Evolutionary conservation across 2,329 filamentous ascomycete genomes (phyloP), one percentile per base, ranked within the genome.

Genomic region (Fusarium heterosporum): DNA sequence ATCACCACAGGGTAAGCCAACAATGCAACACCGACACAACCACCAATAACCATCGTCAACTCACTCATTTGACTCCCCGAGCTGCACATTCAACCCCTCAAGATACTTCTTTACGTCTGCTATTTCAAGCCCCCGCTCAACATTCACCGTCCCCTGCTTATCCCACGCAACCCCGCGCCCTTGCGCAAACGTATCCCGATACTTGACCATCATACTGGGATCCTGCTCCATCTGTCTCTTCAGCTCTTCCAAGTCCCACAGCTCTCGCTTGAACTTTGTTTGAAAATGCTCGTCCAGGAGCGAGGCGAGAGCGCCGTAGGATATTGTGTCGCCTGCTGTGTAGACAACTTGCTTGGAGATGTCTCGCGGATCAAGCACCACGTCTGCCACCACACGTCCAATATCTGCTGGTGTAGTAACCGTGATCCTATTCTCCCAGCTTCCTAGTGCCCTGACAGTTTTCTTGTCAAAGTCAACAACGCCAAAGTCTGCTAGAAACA

Each of bases 361-460:
- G 3, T 64, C 75, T 4, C 68, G 68, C 1, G 82, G 79, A 4
- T 78, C 78, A 8, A 83, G 80, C 3, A 89, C 78, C 42, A 89
- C 72, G 53, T 87, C 84, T 1, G 87, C 88, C 11, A 86, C 84
- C 47, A 89, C 78, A 14, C 74, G 78, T 1, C 88, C 90, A 62
- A 93, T 92, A 74, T 92, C 90, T 46, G 76, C 72, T 2, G 88
- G 84, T 34, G 84, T 83, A 8, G 90, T 92, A 8, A 90, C 78
- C 1, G 88, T 90, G 39, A 93, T 83, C 36, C 75, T 73, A 60
- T 85, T 89, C 10, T 86, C 84, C 89, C 88, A 91, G 30, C 82
- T 76, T 0, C 88, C 86, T 13, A 93, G 76, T 0, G 83, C 89
- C 11, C 84, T 79, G 2, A 88, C 80, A 2, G 72, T 79, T 6